Evolutionary conservation across 495 filamentous ascomycete genomes (phyloP).

Genomic region (Penicillium ochrochloron): DNA sequence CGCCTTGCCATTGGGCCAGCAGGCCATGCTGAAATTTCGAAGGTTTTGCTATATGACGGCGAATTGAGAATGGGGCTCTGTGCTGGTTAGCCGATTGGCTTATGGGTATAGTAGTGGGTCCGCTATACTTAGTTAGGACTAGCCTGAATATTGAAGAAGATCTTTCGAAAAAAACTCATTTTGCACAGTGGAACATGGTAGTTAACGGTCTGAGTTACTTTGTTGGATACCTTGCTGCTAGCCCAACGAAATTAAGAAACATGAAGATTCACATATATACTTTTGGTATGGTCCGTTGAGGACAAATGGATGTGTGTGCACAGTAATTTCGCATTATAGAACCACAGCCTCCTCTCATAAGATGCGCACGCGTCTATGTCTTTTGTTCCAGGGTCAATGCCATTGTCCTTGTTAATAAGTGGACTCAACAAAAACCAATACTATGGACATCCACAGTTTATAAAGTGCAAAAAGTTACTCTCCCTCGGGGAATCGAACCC

Average conservation of each 20-base stretch:
- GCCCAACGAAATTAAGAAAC: neutral
- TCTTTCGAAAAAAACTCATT: neutral
- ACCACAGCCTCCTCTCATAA: too few species aligned
- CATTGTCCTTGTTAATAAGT: too few species aligned
- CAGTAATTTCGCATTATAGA: too few species aligned
- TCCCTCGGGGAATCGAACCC: slow-evolving; percentile 59
- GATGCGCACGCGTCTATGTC: too few species aligned
- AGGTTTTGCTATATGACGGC: neutral
- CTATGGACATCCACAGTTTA: neutral
- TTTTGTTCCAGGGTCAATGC: too few species aligned
- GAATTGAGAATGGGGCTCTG: neutral
- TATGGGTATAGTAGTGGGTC: neutral
- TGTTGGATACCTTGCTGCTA: neutral
- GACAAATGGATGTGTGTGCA: too few species aligned
- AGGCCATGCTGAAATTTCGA: slow-evolving; percentile 24
- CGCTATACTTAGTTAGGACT: neutral
- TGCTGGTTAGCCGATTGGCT: neutral
- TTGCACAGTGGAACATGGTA: neutral
- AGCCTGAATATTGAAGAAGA: neutral
- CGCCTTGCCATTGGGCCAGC: slow-evolving; percentile 73
- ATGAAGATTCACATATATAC: too few species aligned
- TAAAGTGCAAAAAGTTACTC: slow-evolving; percentile 37
- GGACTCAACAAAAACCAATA: too few species aligned
- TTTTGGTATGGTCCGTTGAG: too few species aligned
- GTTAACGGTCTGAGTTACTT: neutral